Base-by-base conservation (phyloP, 306 rosid species). In the Quercus suber region DNA sequence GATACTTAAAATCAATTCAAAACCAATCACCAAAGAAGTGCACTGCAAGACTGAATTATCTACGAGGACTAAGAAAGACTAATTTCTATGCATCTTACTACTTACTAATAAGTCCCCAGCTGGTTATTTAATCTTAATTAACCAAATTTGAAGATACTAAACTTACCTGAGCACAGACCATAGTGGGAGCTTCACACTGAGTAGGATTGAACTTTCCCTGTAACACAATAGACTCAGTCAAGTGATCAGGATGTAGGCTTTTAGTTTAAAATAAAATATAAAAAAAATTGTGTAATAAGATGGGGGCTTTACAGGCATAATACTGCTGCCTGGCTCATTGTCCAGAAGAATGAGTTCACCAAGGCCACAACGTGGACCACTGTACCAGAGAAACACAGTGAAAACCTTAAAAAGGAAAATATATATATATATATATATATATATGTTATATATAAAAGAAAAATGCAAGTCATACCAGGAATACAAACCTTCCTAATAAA, bases 191-290 rank as follows among this genome's bases (percentile, higher is more conserved):
- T 90, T 96, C 99, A 73, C 99, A 96, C 74, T 93, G 97, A 73
- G 99, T 96, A 73, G 99, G 98, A 82, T 96, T 96, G 82, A 96
- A 98, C 96, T 96, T 96, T 59, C 99, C 99, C 99, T 96, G 93
- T 76, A 89, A 90, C 76, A 74, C 35, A 64, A 87, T 11, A 80
- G 57, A 69, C 56, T 57, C n/a, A 15, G 63, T 68, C 69, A 59
- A 53, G 31, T 49, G 73, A 61, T 25, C 10, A 41, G 69, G 31
- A 79, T 71, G 37, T 76, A 43, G 71, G 75, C 4, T 49, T 78
- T 78, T 61, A 45, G 30, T 31, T 14, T 56, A 61, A 71, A 79
- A 69, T 56, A 14, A 27, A 9, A 84, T 1, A 33, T 33, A n/a
- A 30, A 30, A 35, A 43, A 3, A 49, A 49, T 49, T 67, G 55